A percentile compares a stretch with the other conserved stretches of the same genome.
Conservation (phyloP, 345 rosid species). For the Carallia pectinifolia region DNA sequence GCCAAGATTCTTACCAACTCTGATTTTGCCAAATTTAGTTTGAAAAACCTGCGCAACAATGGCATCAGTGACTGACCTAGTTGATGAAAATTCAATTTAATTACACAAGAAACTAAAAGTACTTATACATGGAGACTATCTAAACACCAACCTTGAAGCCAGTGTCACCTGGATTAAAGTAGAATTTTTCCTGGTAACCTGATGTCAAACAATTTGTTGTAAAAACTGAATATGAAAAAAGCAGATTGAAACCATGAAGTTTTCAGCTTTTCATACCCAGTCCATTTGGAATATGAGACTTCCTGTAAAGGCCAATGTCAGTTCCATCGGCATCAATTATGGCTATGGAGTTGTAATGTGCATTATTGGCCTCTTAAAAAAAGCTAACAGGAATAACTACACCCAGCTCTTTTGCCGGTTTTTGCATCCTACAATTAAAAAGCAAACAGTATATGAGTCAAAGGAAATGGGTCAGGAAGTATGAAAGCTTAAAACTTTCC, state of each 20-base stretch:
- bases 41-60: conserved; percentile 64
- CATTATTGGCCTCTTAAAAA: conserved; percentile 93
- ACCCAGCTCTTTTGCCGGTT: conserved; percentile 78
- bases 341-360: conserved; percentile 87
- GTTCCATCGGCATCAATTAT: conserved; percentile 91
- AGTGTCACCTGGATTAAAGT: conserved; percentile 94
- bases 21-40: conserved; percentile 84
- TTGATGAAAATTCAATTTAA: conserved; percentile 7
- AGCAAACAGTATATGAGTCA: conserved; percentile 1
- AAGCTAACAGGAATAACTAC: conserved; percentile 92
- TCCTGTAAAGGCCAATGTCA: conserved; percentile 88
- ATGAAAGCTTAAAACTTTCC: background rate
- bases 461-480: conserved; percentile 2
- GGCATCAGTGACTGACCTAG: conserved; percentile 16
- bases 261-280: conserved; percentile 52
- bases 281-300: conserved; percentile 98
- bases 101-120: background rate
- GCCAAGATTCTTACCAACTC: conserved; percentile 61
- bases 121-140: background rate
- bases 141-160: conserved; percentile 77
- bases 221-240: conserved; percentile 11
- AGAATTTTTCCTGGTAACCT: conserved; percentile 98
- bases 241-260: conserved; percentile 13
- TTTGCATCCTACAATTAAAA: conserved; percentile 61
- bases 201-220: conserved; percentile 12